Percentiles rank a stretch among this genome's conserved stretches.
These are phyloP conservation scores for Musa balbisiana DNA, from an alignment of 202 grass and related monocot genomes.

Conservation along the genomic window DNA sequence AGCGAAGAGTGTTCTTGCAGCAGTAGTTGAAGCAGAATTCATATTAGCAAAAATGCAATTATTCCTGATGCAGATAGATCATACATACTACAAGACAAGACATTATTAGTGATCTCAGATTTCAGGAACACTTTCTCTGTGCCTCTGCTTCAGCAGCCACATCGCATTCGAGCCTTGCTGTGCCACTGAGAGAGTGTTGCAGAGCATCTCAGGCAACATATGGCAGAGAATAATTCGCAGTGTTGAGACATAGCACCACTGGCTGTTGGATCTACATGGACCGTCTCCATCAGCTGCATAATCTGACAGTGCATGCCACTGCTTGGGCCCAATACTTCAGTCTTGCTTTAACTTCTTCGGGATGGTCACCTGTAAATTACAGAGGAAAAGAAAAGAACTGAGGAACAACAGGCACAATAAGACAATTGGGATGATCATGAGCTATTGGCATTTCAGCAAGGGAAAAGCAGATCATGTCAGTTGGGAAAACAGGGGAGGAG, in stretches of 20 bases:
- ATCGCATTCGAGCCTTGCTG: neutral
- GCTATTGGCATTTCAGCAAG: neutral
- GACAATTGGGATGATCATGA: neutral
- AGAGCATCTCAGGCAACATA: neutral
- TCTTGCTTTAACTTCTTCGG: slow-evolving; percentile 13
- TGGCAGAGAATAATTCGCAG: neutral
- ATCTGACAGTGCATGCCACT: slow-evolving; percentile 12
- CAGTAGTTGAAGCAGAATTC: neutral
- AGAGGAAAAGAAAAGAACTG: neutral
- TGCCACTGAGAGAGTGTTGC: neutral
- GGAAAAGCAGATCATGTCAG: neutral
- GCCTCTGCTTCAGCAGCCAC: neutral
- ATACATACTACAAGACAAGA: neutral
- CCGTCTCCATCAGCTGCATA: neutral
- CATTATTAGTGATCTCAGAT: neutral
- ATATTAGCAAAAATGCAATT: neutral
- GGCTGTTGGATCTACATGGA: neutral
- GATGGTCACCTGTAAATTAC: neutral
- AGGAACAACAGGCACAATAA: neutral
- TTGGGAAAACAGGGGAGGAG: neutral
- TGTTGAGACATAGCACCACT: neutral
- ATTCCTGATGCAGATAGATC: neutral
- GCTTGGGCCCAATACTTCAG: slow-evolving; percentile 12
- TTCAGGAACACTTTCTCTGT: neutral
- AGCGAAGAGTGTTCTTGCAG: too few relatives aligned